Base-by-base conservation (phyloP, 495 filamentous ascomycete species). In the Beverwykella pulmonaria region DNA sequence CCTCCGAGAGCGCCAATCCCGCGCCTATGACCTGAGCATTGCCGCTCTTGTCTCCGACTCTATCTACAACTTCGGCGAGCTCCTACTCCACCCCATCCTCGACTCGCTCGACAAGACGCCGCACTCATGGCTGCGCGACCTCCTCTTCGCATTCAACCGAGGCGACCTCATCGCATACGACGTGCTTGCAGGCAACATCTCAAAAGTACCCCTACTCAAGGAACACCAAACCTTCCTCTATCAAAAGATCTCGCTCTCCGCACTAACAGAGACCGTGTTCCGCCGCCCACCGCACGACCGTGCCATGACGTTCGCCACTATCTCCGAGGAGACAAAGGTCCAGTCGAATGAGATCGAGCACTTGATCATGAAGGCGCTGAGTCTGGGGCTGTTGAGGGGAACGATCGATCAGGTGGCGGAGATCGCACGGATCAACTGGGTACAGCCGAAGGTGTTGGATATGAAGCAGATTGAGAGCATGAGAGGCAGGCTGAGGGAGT, bases 31-130 rank as follows among this genome's bases (percentile, higher is more conserved):
- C 79, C 89, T 99, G 63, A 86, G 87, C 72, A 87, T 99, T 50
- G 92, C 95, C 20, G 94, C 94, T 14, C 83, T 99, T 10, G 89
- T 97, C 34, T 96, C 92, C 54, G 91, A 93, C 75, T 87, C 85
- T 65, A 98, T 98, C 80, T 98, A 98, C 84, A 99, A 98, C 83
- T 99, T 99, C 67, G 94, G 94, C 77, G 94, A 99, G 82, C 91
- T 99, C 5, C 87, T 99, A 22, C 86, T 98, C 63, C 94, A 99
- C 79, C 95, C 94, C 6, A 95, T 99, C 73, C 88, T 98, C 59
- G 89, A 97, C 73, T 87, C 90, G 7, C 83, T 99, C 58, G 82
- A 79, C 48, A 79, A 85, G 55, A 84, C 86, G 34, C 76, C 81
- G 48, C 83, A 90, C 74, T 78, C 81, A 69, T 99, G 94, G 94